Conservation (phyloP, 2,329 filamentous ascomycete genomes). For the Exserohilum rostratum region DNA sequence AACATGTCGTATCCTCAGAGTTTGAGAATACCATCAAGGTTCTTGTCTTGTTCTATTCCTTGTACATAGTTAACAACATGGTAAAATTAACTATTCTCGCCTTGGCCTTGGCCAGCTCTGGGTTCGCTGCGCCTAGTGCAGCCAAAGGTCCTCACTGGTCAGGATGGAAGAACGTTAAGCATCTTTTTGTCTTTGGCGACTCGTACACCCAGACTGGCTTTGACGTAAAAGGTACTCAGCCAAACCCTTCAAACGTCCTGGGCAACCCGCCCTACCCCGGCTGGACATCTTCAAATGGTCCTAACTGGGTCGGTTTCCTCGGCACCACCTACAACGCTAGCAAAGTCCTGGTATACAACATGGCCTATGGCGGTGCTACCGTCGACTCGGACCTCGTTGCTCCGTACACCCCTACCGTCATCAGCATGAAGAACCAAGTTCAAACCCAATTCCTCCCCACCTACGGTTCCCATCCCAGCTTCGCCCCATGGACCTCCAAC, state of each 20-base stretch:
- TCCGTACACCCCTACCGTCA: conserved; percentile 57
- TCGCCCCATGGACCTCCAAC: conserved; percentile 51
- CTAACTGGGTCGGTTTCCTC: conserved; percentile 62
- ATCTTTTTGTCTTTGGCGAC: conserved; percentile 56
- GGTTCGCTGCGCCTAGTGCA: conserved; percentile 27
- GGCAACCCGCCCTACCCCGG: conserved; percentile 65
- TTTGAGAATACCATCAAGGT: background rate
- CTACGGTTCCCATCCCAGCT: conserved; percentile 45
- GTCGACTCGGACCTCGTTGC: conserved; percentile 52
- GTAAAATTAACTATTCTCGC: conserved; percentile 31
- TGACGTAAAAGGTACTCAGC: conserved; percentile 58
- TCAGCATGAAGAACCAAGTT: conserved; percentile 60
- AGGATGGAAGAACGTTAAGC: conserved; percentile 42
- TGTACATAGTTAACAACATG: conserved; percentile 15
- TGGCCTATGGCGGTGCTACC: conserved; percentile 57
- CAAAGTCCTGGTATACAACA: conserved; percentile 57
- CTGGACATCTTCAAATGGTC: conserved; percentile 53
- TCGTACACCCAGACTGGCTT: conserved; percentile 68
- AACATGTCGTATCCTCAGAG: conserved; percentile 2
- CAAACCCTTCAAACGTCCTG: conserved; percentile 61
- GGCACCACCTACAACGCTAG: conserved; percentile 48
- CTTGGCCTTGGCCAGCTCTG: conserved; percentile 27
- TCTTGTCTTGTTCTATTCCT: background rate
- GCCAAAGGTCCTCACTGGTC: conserved; percentile 33
- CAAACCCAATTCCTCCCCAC: conserved; percentile 50